These are phyloP conservation scores for Coemansia sp. DNA, from an alignment of 192 early-diverging fungal species.

Conservation along the genomic window DNA sequence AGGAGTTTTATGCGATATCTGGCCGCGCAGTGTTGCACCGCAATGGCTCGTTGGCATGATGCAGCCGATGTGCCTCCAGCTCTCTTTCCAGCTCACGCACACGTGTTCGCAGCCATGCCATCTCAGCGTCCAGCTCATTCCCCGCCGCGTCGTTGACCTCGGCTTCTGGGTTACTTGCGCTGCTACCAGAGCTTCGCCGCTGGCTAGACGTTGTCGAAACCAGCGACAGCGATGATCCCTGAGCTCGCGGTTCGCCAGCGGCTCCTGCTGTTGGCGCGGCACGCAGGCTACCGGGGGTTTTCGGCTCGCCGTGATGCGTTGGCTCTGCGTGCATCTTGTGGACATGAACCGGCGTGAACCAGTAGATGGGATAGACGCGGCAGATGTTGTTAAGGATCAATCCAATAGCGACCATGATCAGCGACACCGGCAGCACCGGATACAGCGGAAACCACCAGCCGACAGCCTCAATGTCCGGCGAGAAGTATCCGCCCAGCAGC, in stretches of 20 bases:
- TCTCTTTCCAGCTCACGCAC: constrained; percentile 34
- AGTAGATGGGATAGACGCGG: constrained; percentile 44
- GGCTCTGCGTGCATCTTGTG: background rate
- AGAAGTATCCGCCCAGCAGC: constrained; percentile 27
- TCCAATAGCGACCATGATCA: constrained; percentile 31
- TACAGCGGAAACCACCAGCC: constrained; percentile 51
- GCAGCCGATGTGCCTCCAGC: background rate
- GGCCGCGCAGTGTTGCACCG: background rate
- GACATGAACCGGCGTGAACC: constrained; percentile 34
- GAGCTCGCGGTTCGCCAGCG: background rate
- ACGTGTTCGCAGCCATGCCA: constrained; percentile 26
- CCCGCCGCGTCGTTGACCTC: constrained; percentile 12
- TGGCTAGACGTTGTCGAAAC: background rate
- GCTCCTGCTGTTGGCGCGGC: background rate
- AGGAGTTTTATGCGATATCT: background rate
- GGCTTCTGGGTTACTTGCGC: background rate
- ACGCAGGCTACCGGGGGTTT: too few species aligned
- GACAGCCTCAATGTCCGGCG: constrained; percentile 16
- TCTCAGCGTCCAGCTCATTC: constrained; percentile 24
- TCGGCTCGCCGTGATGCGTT: background rate
- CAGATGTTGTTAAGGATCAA: constrained; percentile 39
- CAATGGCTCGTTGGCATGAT: background rate
- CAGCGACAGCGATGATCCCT: background rate
- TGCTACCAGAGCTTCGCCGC: background rate
- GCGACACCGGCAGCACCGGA: constrained; percentile 30